Evolutionary conservation across 1,139 yeast species (phyloP).

Genomic region (Pneumocystis canis): DNA sequence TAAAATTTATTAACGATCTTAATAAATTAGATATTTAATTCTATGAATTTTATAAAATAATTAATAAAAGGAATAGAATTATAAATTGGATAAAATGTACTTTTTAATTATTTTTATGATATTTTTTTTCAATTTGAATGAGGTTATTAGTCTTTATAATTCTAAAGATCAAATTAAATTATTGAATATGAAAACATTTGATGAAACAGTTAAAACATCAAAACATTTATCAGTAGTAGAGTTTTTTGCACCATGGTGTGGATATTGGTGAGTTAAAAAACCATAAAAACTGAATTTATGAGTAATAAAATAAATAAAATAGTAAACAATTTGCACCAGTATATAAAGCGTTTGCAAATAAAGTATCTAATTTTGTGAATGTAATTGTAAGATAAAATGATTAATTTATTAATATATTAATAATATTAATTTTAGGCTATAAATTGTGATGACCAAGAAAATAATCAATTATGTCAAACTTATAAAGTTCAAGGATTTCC

Average conservation of each 20-base stretch:
- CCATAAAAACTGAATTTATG: neutral
- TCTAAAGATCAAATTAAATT: neutral
- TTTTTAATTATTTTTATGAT: neutral
- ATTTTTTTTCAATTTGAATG: neutral
- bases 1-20: neutral
- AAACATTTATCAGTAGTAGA: conserved; percentile 77
- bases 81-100: neutral
- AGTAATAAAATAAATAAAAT: too few relatives aligned
- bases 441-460: conserved; percentile 10
- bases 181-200: conserved; percentile 41
- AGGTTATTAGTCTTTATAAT: neutral
- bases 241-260: conserved; percentile 98
- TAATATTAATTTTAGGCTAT: conserved; percentile 26
- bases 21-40: too few relatives aligned
- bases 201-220: conserved; percentile 47
- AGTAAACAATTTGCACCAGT: conserved; percentile 84
- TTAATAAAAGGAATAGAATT: too few relatives aligned
- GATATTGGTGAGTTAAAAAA: conserved; percentile 39
- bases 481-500: conserved; percentile 66
- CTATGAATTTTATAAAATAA: too few relatives aligned
- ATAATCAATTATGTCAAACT: conserved; percentile 6
- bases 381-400: conserved; percentile 23
- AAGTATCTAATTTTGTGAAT: conserved; percentile 6
- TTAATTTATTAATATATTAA: conserved; percentile 23
- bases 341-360: conserved; percentile 58